Evolutionary conservation across 2,329 filamentous ascomycete species (phyloP).

Genomic region (Alternaria novae-zelandiae): DNA sequence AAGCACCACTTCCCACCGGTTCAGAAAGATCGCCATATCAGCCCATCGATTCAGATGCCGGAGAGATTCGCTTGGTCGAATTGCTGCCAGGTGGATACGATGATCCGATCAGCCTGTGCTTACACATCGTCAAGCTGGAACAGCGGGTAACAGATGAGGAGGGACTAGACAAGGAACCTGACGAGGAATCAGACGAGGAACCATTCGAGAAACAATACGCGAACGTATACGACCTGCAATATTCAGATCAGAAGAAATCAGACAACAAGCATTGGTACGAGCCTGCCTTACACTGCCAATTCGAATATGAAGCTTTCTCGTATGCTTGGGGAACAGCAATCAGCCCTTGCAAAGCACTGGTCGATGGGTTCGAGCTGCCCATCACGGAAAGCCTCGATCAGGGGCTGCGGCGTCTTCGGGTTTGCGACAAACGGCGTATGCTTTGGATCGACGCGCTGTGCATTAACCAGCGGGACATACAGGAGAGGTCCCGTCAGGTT

Average conservation of each 20-base stretch:
- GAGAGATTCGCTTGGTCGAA: neutral
- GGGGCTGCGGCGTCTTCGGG: neutral
- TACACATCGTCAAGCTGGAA: neutral
- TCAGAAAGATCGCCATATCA: neutral
- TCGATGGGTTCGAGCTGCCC: fast-evolving
- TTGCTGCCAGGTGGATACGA: neutral
- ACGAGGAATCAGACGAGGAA: no score
- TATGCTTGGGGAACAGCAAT: neutral
- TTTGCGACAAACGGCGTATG: neutral
- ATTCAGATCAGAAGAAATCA: no score
- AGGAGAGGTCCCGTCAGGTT: neutral
- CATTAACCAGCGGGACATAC: neutral
- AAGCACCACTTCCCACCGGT: neutral
- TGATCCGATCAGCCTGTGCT: fast-evolving
- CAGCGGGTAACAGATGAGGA: no score
- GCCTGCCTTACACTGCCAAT: no score
- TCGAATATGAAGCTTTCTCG: neutral
- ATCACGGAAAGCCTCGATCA: neutral
- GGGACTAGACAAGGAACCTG: no score
- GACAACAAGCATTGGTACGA: no score
- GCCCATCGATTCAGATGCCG: neutral
- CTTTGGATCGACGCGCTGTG: neutral
- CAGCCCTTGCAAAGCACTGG: neutral
- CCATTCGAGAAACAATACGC: no score
- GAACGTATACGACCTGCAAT: no score